Evolutionary conservation across 495 filamentous ascomycete genomes (phyloP), one percentile per base, ranked within the genome.

Genomic region (Extremus antarcticus): DNA sequence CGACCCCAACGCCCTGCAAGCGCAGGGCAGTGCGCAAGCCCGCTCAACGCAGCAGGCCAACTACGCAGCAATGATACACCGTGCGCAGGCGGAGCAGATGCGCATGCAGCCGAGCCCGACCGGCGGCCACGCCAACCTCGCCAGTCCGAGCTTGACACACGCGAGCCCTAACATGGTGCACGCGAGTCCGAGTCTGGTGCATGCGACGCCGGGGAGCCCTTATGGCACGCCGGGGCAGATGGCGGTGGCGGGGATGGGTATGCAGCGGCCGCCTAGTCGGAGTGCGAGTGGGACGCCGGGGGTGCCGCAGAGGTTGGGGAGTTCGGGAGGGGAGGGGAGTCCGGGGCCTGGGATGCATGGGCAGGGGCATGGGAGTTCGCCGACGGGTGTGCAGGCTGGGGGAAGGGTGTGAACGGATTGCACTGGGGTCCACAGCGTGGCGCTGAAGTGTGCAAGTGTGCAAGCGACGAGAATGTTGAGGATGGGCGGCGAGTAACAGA

Each of bases 81-180:
- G 55, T n/a, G 40, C 38, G 21, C 55, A 55, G 29, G 17, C 24
- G 25, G n/a, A 25, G 48, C 53, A 57, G 46, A 61, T 61, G 54
- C 39, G 38, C 4, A 51, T 53, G 54, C 58, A 61, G 23, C 41
- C 43, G 15, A 53, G 54, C 13, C 54, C 58, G 1, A 53, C 45
- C 29, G 43, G 11, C 22, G n/a, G 35, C 16, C 54, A 61, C 46
- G 55, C 58, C 1, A 47, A 49, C 22, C 58, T 61, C 1, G 47
- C 43, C 1, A 57, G 58, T 23, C 58, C 58, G 2, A 54, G 22
- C 45, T 29, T 50, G 54, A 22, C 55, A 22, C 50, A 54, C 19
- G 55, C 25, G 4, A 57, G 54, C 35, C 58, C 58, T 15, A n/a
- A 52, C 13, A 46, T 61, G 58, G 35, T 3, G 13, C 57, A 49